A percentile compares a stretch with the other conserved stretches of the same genome.
Evolutionary conservation across 306 rosid species (phyloP).

Genomic region (Lablab purpureus): DNA sequence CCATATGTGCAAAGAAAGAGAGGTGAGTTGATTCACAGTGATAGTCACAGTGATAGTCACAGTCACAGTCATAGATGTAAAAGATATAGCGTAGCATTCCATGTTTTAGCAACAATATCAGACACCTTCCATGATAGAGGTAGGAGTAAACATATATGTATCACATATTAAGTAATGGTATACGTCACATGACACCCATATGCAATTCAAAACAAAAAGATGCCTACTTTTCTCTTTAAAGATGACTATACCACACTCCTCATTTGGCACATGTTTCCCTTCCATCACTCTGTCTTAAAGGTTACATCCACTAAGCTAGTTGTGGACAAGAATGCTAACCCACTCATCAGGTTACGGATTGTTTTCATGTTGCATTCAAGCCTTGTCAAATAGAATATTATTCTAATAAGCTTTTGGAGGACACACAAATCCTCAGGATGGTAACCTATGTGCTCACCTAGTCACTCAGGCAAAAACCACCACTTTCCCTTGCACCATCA

Average conservation of each 20-base stretch:
- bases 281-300: conserved; percentile 40
- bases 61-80: neutral
- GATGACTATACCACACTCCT: too few species aligned
- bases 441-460: conserved; percentile 41
- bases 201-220: conserved; percentile 29
- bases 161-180: conserved; percentile 37
- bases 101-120: conserved; percentile 40
- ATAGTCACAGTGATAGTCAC: too few species aligned
- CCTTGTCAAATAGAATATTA: conserved; percentile 38
- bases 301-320: conserved; percentile 48
- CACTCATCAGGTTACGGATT: conserved; percentile 40
- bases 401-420: conserved; percentile 43
- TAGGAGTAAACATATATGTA: conserved; percentile 23
- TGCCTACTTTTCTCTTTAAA: conserved; percentile 45
- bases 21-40: neutral
- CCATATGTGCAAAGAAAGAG: conserved; percentile 16
- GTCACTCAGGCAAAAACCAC: conserved; percentile 34
- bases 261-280: conserved; percentile 51
- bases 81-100: conserved; percentile 31
- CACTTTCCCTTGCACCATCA: conserved; percentile 51
- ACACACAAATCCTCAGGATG: conserved; percentile 38
- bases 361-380: conserved; percentile 23
- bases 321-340: conserved; percentile 54
- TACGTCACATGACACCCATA: conserved; percentile 44
- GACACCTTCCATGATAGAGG: conserved; percentile 22